Evolutionary conservation across 2,329 filamentous ascomycete species (phyloP).

Genomic region (Elsinoe arachidis): DNA sequence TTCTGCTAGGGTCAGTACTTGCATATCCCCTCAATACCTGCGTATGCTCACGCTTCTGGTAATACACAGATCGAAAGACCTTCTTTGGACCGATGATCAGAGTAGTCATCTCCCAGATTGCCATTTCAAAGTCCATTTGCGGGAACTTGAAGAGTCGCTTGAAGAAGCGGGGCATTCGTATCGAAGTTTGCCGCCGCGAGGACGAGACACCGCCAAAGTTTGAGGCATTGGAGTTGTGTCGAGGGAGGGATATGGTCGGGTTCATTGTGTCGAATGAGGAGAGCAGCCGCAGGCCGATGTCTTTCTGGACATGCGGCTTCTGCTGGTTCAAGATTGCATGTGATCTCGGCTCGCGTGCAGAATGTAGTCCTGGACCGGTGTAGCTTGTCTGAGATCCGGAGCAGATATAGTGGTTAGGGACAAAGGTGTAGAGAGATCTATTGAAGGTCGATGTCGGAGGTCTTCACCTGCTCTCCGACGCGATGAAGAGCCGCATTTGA

Average conservation of each 20-base stretch:
- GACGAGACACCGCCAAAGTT: slow-evolving; percentile 43
- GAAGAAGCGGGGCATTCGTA: slow-evolving; percentile 59
- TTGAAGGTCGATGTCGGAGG: no score
- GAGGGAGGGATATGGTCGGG: slow-evolving; percentile 51
- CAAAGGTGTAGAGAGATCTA: no score
- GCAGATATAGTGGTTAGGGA: no score
- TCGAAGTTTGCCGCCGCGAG: slow-evolving; percentile 35
- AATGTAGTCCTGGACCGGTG: no score
- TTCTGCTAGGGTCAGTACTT: slow-evolving; percentile 29
- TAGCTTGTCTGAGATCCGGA: no score
- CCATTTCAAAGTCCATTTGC: slow-evolving; percentile 67
- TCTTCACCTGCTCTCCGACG: no score
- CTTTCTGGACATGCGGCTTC: not conserved
- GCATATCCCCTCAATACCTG: not conserved
- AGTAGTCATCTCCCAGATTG: slow-evolving; percentile 63
- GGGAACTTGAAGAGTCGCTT: slow-evolving; percentile 63
- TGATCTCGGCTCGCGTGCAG: not conserved
- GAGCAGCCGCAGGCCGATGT: not conserved
- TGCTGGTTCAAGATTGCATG: not conserved
- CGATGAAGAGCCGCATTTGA: no score
- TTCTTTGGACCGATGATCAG: slow-evolving; percentile 61
- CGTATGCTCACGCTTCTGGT: slow-evolving; percentile 46
- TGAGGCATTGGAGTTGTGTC: slow-evolving; percentile 44
- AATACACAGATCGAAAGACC: slow-evolving; percentile 62
- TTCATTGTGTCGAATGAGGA: slow-evolving; percentile 39